Conservation (phyloP, 2,329 filamentous ascomycete species). For the Colletotrichum cordylinicola region DNA sequence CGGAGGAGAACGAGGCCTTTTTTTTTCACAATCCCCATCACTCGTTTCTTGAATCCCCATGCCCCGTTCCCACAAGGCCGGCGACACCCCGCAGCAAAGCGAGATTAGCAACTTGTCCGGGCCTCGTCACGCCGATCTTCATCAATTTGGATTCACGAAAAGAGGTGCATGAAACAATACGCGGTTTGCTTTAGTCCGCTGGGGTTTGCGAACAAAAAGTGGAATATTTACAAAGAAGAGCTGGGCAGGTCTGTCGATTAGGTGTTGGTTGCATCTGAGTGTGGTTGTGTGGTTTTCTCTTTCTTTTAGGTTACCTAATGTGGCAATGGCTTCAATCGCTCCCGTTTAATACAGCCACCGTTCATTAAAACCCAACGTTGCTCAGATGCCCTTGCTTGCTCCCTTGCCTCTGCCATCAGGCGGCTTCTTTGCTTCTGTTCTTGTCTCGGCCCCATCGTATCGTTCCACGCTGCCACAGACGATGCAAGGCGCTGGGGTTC, state of each 20-base stretch:
- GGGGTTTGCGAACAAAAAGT: background rate
- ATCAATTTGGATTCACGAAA: background rate
- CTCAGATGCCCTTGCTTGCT: background rate
- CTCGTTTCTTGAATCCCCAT: background rate
- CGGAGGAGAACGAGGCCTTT: background rate
- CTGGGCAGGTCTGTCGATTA: background rate
- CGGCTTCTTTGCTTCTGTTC: background rate
- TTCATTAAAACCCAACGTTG: background rate
- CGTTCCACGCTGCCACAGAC: background rate
- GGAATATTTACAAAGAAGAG: background rate
- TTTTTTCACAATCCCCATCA: background rate
- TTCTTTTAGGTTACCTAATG: background rate
- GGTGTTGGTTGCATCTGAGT: background rate
- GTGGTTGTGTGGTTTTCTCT: background rate
- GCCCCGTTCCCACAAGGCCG: background rate
- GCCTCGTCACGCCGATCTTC: conserved; percentile 6
- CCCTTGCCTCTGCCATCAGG: background rate
- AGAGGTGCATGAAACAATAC: background rate
- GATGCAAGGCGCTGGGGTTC: background rate
- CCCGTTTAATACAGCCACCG: background rate
- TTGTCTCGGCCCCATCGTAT: background rate
- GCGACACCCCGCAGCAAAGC: conserved; percentile 1
- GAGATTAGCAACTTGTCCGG: conserved; percentile 6
- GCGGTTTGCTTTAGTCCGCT: background rate
- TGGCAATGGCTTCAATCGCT: background rate